Conservation (phyloP, 2,329 filamentous ascomycete species). For the Cladosporium sp. region DNA sequence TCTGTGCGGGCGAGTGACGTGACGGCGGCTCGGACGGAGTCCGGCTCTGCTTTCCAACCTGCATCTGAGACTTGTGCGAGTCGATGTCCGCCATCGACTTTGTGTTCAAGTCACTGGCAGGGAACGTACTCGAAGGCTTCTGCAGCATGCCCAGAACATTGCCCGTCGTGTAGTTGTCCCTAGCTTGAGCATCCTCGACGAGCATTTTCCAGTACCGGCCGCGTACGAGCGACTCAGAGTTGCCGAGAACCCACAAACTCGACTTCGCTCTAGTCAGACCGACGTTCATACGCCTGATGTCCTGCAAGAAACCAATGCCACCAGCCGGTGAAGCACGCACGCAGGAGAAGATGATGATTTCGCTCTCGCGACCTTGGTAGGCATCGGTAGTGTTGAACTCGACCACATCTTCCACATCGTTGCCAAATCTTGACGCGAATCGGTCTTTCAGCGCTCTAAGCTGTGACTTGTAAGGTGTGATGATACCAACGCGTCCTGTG, state of each 20-base stretch:
- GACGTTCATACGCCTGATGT: conserved; percentile 99
- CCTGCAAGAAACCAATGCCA: conserved; percentile 97
- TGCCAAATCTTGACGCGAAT: conserved; percentile 68
- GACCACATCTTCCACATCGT: conserved; percentile 66
- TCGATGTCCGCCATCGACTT: conserved; percentile 23
- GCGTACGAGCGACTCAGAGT: conserved; percentile 76
- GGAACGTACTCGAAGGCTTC: conserved; percentile 43
- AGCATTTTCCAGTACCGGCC: conserved; percentile 88
- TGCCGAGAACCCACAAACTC: conserved; percentile 92
- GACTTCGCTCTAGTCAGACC: conserved; percentile 94
- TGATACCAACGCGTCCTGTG: conserved; percentile 84
- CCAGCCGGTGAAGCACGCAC: conserved; percentile 85
- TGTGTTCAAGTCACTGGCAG: conserved; percentile 17
- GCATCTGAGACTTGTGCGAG: conserved; percentile 6
- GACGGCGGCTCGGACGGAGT: not conserved
- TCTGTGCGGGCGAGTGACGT: not conserved
- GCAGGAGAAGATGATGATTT: conserved; percentile 98
- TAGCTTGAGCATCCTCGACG: conserved; percentile 69
- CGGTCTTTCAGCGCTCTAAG: conserved; percentile 69
- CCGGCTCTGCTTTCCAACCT: conserved; percentile 1
- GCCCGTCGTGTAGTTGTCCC: conserved; percentile 71
- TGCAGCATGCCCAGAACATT: conserved; percentile 51
- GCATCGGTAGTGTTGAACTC: conserved; percentile 99
- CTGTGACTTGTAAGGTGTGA: conserved; percentile 96
- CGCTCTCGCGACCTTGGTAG: conserved; percentile 92